A percentile compares a stretch with the other conserved stretches of the same genome.
Conservation (phyloP, 352 stramenopile species). For the Phytopythium montanum region DNA sequence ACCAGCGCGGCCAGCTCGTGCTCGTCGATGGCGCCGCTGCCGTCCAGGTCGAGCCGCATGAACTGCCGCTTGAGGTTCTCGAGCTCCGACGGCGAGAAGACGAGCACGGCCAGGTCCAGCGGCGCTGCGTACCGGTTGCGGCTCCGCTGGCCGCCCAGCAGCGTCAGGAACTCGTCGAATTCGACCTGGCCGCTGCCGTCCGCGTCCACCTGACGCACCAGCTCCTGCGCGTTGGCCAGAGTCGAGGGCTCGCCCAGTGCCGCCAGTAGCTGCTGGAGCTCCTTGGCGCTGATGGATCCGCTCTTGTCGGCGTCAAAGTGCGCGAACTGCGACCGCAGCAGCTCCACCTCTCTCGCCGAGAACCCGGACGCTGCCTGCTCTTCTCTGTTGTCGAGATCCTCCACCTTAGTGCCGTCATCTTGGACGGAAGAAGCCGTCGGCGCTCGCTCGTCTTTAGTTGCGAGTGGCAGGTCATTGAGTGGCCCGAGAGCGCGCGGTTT, state of each 20-base stretch:
- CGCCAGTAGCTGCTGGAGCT: conserved; percentile 56
- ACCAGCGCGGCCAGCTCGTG: conserved; percentile 55
- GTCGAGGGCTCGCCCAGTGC: conserved; percentile 58
- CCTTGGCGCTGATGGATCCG: conserved; percentile 52
- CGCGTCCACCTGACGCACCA: conserved; percentile 52
- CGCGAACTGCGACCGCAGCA: conserved; percentile 50
- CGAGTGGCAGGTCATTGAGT: conserved; percentile 45
- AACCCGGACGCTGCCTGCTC: conserved; percentile 27
- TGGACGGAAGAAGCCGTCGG: conserved; percentile 1
- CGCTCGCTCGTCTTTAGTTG: conserved; percentile 11
- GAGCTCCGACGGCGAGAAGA: conserved; percentile 64
- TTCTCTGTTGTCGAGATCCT: conserved; percentile 17
- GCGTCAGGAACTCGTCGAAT: conserved; percentile 63
- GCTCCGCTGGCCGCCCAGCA: conserved; percentile 52
- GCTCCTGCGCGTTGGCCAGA: conserved; percentile 46
- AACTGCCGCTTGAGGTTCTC: conserved; percentile 69
- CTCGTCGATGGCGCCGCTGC: conserved; percentile 66
- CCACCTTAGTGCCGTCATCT: conserved; percentile 5
- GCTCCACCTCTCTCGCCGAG: conserved; percentile 31
- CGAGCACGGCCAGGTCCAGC: conserved; percentile 47
- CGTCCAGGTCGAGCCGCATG: conserved; percentile 59
- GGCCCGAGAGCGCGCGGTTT: conserved; percentile 52
- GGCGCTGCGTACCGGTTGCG: conserved; percentile 65
- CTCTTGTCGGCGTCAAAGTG: conserved; percentile 61
- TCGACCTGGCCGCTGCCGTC: conserved; percentile 66